phyloP scores from a whole-genome alignment of 23 red algal genomes.

The Pyropia yezoensis region DNA sequence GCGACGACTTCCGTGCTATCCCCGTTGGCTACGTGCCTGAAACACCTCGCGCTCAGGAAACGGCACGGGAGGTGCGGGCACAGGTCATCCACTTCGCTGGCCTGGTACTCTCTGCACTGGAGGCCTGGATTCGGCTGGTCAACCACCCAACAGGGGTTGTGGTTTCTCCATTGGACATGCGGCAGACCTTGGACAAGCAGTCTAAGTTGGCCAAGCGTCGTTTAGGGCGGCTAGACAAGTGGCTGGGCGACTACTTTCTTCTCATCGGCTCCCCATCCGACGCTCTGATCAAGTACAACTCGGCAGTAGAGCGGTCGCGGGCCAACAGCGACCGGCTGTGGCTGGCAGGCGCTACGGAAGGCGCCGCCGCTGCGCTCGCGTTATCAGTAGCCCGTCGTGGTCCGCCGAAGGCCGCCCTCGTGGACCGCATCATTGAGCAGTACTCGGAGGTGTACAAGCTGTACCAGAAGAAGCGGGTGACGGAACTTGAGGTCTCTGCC shows the following conservation, averaged over 20 bases:
- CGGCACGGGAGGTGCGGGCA: slow-evolving; percentile 31
- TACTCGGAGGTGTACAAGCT: slow-evolving; percentile 62
- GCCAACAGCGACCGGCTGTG: slow-evolving; percentile 52
- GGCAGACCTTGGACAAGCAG: slow-evolving; percentile 34
- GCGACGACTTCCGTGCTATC: background rate
- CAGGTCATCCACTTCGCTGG: slow-evolving; percentile 53
- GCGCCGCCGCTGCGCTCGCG: slow-evolving; percentile 34
- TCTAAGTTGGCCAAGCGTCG: slow-evolving; percentile 56
- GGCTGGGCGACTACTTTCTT: slow-evolving; percentile 50
- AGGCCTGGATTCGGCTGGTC: slow-evolving; percentile 21
- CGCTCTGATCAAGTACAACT: slow-evolving; percentile 51
- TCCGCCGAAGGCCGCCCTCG: slow-evolving; percentile 10
- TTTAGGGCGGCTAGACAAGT: slow-evolving; percentile 47
- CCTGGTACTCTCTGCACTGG: slow-evolving; percentile 30
- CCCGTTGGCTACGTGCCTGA: slow-evolving; percentile 45
- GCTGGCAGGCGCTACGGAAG: slow-evolving; percentile 71
- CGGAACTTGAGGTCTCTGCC: slow-evolving; percentile 47
- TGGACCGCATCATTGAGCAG: slow-evolving; percentile 34
- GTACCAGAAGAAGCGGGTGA: slow-evolving; percentile 62
- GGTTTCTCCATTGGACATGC: slow-evolving; percentile 48
- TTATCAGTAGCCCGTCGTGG: background rate
- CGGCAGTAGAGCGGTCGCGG: slow-evolving; percentile 45
- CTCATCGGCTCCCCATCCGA: slow-evolving; percentile 41
- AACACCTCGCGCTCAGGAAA: slow-evolving; percentile 19
- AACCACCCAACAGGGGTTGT: slow-evolving; percentile 30